phyloP scores from a whole-genome alignment of 148 eudicot genomes.

The Amaranthus cruentus region DNA sequence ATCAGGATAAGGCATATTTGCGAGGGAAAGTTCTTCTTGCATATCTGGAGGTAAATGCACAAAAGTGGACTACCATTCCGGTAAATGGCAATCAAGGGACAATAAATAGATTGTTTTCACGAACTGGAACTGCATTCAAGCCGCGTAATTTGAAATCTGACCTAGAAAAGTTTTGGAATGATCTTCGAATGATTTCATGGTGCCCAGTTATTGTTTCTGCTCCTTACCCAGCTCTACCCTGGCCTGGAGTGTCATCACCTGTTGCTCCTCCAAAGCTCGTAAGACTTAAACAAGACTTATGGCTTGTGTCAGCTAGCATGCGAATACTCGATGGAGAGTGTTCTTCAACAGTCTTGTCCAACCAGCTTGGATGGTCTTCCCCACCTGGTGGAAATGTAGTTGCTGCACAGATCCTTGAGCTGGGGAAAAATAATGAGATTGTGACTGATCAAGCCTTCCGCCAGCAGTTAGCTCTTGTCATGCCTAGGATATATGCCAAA shows the following conservation, averaged over 20 bases:
- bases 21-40: slow-evolving; percentile 84
- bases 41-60: slow-evolving; percentile 91
- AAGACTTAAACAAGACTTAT: slow-evolving; percentile 62
- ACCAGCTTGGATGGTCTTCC: slow-evolving; percentile 93
- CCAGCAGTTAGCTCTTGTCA: slow-evolving; percentile 81
- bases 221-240: slow-evolving; percentile 78
- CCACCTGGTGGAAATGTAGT: slow-evolving; percentile 87
- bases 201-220: slow-evolving; percentile 87
- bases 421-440: slow-evolving; percentile 90
- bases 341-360: slow-evolving; percentile 75
- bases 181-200: slow-evolving; percentile 82
- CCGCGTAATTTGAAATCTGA: slow-evolving; percentile 66
- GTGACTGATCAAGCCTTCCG: slow-evolving; percentile 75
- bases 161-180: slow-evolving; percentile 88
- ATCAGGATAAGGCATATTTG: slow-evolving; percentile 60
- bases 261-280: slow-evolving; percentile 98
- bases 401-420: slow-evolving; percentile 99
- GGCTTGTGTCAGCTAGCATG: slow-evolving; percentile 99
- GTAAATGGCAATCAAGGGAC: slow-evolving; percentile 54
- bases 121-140: slow-evolving; percentile 75
- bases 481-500: slow-evolving; percentile 91
- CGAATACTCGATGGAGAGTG: slow-evolving; percentile 94
- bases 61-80: slow-evolving; percentile 60
- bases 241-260: slow-evolving; percentile 76
- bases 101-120: slow-evolving; percentile 64